phyloP scores from a whole-genome alignment of 2,329 filamentous ascomycete genomes.

The Fusarium luffae region DNA sequence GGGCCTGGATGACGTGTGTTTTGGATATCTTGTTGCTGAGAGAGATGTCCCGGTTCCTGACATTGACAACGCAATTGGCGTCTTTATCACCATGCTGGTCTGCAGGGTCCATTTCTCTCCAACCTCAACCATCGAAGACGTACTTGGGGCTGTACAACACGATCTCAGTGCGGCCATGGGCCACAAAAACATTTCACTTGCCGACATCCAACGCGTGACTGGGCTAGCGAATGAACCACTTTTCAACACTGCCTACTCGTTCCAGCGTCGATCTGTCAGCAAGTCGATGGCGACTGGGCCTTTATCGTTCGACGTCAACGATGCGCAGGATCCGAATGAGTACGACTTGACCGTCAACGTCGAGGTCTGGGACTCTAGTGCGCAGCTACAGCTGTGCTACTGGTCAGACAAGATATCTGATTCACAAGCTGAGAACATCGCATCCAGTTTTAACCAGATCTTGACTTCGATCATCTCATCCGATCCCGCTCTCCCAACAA shows the following conservation, averaged over 20 bases:
- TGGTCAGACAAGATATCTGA: conserved; percentile 40
- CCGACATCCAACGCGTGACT: conserved; percentile 7
- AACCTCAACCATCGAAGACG: not conserved
- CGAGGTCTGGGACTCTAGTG: conserved; percentile 37
- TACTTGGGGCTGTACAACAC: not conserved
- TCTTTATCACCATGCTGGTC: conserved; percentile 35
- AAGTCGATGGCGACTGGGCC: conserved; percentile 21
- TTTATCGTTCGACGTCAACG: conserved; percentile 26
- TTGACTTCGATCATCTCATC: conserved; percentile 10
- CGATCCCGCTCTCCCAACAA: not conserved
- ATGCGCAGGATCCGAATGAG: conserved; percentile 36
- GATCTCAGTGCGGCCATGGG: conserved; percentile 14
- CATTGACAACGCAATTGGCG: conserved; percentile 24
- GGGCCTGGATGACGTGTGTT: conserved; percentile 26
- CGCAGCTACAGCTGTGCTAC: conserved; percentile 38
- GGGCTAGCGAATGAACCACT: conserved; percentile 17
- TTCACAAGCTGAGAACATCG: conserved; percentile 34
- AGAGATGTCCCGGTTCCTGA: conserved; percentile 7
- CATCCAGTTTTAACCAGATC: conserved; percentile 32
- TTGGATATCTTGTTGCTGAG: conserved; percentile 22
- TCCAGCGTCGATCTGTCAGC: conserved; percentile 30
- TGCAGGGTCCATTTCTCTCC: conserved; percentile 7
- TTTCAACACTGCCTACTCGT: conserved; percentile 41
- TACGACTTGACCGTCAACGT: conserved; percentile 40
- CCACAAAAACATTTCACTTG: conserved; percentile 20